Evolutionary conservation across 1,284 basidiomycete genomes (phyloP).

Genomic region (Trichosporon asahii): DNA sequence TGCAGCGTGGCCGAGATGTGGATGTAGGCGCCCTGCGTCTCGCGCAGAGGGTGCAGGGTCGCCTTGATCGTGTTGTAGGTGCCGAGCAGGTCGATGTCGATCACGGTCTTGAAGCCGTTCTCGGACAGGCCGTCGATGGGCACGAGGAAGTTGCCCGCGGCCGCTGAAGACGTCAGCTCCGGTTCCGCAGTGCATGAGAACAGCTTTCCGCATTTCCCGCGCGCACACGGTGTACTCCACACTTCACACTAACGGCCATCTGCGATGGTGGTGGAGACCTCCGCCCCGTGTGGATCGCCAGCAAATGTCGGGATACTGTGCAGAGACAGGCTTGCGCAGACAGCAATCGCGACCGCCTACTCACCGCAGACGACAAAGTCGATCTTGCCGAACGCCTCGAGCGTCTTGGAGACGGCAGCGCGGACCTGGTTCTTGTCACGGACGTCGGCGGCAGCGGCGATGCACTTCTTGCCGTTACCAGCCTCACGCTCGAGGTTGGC

Average conservation of each 20-base stretch:
- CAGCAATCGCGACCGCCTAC: slow-evolving; percentile 10
- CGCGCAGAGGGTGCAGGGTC: slow-evolving; percentile 69
- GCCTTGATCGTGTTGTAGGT: slow-evolving; percentile 94
- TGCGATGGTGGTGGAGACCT: background rate
- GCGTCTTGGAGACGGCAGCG: slow-evolving; percentile 70
- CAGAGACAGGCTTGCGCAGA: background rate
- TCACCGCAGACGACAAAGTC: slow-evolving; percentile 92
- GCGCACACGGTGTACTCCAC: background rate
- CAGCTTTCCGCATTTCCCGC: background rate
- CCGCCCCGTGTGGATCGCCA: background rate
- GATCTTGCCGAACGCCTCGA: slow-evolving; percentile 77
- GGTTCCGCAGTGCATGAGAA: background rate
- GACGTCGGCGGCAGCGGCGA: slow-evolving; percentile 79
- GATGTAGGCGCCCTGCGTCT: slow-evolving; percentile 75
- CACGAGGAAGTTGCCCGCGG: slow-evolving; percentile 83
- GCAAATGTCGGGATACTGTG: background rate
- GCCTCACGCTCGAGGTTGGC: slow-evolving; percentile 60
- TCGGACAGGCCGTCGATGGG: slow-evolving; percentile 76
- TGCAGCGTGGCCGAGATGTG: slow-evolving; percentile 90
- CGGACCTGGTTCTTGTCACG: slow-evolving; percentile 69
- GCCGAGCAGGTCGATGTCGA: slow-evolving; percentile 91
- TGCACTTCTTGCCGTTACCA: slow-evolving; percentile 66
- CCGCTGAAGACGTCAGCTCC: slow-evolving; percentile 56
- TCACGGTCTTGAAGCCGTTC: slow-evolving; percentile 86
- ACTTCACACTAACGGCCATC: background rate